Evolutionary conservation across 2,329 filamentous ascomycete species (phyloP).

Genomic region (Diaporthe citriasiana): DNA sequence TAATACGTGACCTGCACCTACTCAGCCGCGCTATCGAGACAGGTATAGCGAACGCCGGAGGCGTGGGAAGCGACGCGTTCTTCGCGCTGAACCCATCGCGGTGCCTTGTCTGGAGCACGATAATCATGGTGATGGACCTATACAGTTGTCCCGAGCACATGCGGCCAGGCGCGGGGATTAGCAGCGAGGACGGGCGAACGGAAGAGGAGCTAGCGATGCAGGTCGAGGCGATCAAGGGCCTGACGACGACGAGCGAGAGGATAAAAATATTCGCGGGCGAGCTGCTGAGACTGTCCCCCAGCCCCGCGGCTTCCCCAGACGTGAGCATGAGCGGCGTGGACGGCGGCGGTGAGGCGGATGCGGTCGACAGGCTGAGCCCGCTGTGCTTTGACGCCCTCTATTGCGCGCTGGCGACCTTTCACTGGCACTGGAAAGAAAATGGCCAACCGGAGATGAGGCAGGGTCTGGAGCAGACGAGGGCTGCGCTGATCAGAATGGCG

Average conservation of each 20-base stretch:
- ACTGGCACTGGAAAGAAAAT: slow-evolving; percentile 55
- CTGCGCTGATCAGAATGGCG: slow-evolving; percentile 49
- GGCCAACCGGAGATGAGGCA: slow-evolving; percentile 50
- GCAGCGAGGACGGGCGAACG: slow-evolving; percentile 55
- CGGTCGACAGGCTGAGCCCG: slow-evolving; percentile 51
- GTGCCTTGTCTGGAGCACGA: slow-evolving; percentile 44
- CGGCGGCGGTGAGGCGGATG: slow-evolving; percentile 24
- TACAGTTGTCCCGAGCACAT: slow-evolving; percentile 53
- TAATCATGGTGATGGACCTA: slow-evolving; percentile 52
- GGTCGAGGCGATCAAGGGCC: slow-evolving; percentile 50
- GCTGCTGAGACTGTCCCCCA: slow-evolving; percentile 38
- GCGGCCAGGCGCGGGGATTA: slow-evolving; percentile 42
- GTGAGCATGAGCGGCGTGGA: not conserved
- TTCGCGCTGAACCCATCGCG: slow-evolving; percentile 43
- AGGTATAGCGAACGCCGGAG: slow-evolving; percentile 38
- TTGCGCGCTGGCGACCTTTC: slow-evolving; percentile 53
- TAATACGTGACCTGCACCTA: slow-evolving; percentile 43
- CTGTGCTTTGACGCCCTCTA: slow-evolving; percentile 56
- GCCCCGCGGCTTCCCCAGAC: not conserved
- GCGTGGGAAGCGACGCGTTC: slow-evolving; percentile 9
- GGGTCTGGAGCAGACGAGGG: slow-evolving; percentile 50
- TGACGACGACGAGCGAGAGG: slow-evolving; percentile 49
- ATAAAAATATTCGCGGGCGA: slow-evolving; percentile 50
- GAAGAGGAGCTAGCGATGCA: slow-evolving; percentile 51
- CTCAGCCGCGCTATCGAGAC: slow-evolving; percentile 40